phyloP scores from a whole-genome alignment of 2,329 filamentous ascomycete species.

The Gliomastix tumulicola region DNA sequence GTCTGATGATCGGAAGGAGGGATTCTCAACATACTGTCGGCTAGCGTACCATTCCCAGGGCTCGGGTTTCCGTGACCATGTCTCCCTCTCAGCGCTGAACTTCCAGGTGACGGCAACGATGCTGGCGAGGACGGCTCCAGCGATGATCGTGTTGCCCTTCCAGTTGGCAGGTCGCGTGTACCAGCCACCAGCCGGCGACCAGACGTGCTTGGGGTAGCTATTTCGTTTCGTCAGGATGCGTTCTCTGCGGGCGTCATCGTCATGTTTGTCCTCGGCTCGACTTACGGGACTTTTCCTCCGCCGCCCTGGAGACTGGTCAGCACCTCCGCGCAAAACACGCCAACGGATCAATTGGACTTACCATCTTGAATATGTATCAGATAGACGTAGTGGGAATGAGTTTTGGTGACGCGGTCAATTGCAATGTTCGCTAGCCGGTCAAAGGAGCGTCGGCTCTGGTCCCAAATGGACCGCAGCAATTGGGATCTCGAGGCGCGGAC shows the following conservation, averaged over 20 bases:
- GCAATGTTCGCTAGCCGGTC: too few relatives aligned
- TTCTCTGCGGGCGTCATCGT: slow-evolving; percentile 1
- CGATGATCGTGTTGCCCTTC: slow-evolving; percentile 82
- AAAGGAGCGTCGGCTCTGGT: too few relatives aligned
- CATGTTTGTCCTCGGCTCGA: slow-evolving; percentile 13
- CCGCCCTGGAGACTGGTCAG: slow-evolving; percentile 50
- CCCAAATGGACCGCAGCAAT: too few relatives aligned
- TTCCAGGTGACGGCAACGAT: slow-evolving; percentile 63
- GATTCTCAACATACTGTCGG: slow-evolving; percentile 58
- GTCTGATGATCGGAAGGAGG: too few relatives aligned
- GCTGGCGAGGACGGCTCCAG: slow-evolving; percentile 61
- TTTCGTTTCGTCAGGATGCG: too few relatives aligned
- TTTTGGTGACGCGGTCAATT: too few relatives aligned
- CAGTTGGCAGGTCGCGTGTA: slow-evolving; percentile 93
- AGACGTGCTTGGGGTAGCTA: slow-evolving; percentile 98
- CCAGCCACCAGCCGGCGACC: slow-evolving; percentile 97
- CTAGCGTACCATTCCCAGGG: slow-evolving; percentile 74
- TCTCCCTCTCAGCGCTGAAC: slow-evolving; percentile 67
- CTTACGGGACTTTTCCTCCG: slow-evolving; percentile 60
- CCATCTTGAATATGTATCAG: too few relatives aligned
- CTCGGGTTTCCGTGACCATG: slow-evolving; percentile 69
- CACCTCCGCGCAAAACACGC: background rate
- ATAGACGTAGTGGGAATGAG: too few relatives aligned
- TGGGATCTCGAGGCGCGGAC: too few relatives aligned
- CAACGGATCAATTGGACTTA: background rate